These are phyloP conservation scores for Fusarium sororula DNA, from an alignment of 2,329 filamentous ascomycete species.

Conservation along the genomic window DNA sequence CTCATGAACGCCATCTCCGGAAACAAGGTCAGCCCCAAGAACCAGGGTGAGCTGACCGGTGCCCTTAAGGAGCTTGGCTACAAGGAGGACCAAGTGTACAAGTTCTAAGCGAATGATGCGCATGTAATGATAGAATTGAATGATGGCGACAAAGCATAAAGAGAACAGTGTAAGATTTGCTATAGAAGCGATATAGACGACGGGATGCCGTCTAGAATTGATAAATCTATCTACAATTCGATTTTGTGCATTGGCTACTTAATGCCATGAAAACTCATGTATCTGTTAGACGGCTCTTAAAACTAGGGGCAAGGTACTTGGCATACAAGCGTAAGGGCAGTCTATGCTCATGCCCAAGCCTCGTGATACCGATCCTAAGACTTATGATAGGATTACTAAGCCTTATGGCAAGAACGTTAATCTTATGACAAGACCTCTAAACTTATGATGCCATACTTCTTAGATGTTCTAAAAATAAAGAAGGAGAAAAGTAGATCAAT, in stretches of 20 bases:
- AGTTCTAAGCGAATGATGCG: conserved; percentile 70
- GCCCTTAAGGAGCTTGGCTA: conserved; percentile 83
- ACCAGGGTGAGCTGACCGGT: conserved; percentile 90
- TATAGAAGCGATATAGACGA: conserved; percentile 40
- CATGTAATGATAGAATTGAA: conserved; percentile 15
- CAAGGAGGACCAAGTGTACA: conserved; percentile 83
- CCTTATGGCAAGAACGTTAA: background rate
- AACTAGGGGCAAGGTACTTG: background rate
- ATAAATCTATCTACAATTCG: conserved; percentile 12
- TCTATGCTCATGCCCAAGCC: background rate
- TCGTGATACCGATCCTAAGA: too few species aligned
- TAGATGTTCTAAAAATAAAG: too few species aligned
- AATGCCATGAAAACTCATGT: too few species aligned
- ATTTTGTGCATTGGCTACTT: background rate
- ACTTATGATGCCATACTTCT: too few species aligned
- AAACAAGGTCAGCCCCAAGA: conserved; percentile 86
- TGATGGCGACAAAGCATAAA: conserved; percentile 12
- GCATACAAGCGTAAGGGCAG: background rate
- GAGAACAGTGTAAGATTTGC: conserved; percentile 36
- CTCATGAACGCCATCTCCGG: conserved; percentile 95
- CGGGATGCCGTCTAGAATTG: conserved; percentile 35
- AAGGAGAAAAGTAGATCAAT: too few species aligned
- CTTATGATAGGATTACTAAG: background rate
- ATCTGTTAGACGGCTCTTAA: background rate
- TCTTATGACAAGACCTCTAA: background rate